A percentile compares a stretch with the other conserved stretches of the same genome.
These are phyloP conservation scores for Cornus florida DNA, from an alignment of 148 eudicot species.

Conservation along the genomic window DNA sequence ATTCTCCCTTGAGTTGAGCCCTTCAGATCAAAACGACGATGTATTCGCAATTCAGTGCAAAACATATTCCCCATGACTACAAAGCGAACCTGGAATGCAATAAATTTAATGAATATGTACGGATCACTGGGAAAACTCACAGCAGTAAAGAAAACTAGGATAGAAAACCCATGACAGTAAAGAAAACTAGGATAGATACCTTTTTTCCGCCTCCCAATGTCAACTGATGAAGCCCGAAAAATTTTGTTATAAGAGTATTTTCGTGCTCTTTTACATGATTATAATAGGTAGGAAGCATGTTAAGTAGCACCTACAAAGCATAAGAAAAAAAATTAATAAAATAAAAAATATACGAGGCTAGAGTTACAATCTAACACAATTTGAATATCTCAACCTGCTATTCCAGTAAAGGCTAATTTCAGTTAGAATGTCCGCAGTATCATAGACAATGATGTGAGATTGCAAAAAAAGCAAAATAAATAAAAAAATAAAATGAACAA, in stretches of 20 bases:
- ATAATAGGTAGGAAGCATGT: constrained; percentile 67
- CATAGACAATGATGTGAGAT: too few relatives aligned
- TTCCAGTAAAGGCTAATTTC: background rate
- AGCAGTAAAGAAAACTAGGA: background rate
- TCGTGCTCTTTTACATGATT: constrained; percentile 53
- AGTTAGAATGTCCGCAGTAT: background rate
- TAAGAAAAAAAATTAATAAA: background rate
- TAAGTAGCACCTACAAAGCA: constrained; percentile 58
- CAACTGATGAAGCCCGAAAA: constrained; percentile 86
- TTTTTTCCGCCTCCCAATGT: constrained; percentile 59
- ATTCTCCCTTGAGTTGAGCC: constrained; percentile 80
- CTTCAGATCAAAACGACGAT: constrained; percentile 88
- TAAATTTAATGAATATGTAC: background rate
- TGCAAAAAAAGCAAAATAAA: too few relatives aligned
- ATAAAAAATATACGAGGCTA: too few relatives aligned
- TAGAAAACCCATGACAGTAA: constrained; percentile 1
- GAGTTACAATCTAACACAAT: background rate
- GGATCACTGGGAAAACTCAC: background rate
- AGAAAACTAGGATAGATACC: constrained; percentile 38
- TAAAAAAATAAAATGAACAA: background rate
- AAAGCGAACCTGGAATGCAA: constrained; percentile 66
- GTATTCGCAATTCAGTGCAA: constrained; percentile 85
- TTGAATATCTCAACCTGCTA: background rate
- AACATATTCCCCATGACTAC: constrained; percentile 99
- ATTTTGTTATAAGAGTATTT: constrained; percentile 86